Evolutionary conservation across 1,139 yeast genomes (phyloP).

Genomic region (Yueomyces sp.): DNA sequence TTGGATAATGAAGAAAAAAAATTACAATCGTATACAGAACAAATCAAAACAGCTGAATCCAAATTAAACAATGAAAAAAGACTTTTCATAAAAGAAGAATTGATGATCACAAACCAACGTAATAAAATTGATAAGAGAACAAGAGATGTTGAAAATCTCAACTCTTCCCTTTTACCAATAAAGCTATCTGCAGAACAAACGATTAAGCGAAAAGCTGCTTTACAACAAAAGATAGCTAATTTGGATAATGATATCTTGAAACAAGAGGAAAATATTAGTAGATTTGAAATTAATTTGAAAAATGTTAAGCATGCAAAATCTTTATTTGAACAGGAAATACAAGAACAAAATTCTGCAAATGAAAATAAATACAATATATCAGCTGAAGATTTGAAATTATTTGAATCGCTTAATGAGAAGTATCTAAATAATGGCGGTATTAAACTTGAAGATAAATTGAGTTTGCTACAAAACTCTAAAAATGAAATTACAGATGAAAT

Average conservation of each 20-base stretch:
- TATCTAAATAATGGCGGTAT: conserved; percentile 51
- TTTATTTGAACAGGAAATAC: conserved; percentile 32
- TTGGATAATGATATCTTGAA: conserved; percentile 39
- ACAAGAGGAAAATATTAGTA: conserved; percentile 35
- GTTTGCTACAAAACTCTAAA: conserved; percentile 33
- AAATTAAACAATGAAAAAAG: conserved; percentile 23
- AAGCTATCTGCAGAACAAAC: conserved; percentile 28
- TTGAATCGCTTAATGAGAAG: conserved; percentile 44
- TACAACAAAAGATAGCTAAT: conserved; percentile 41
- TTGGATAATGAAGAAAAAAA: conserved; percentile 23
- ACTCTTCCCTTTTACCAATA: conserved; percentile 48
- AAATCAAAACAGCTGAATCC: conserved; percentile 20
- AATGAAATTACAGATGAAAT: conserved; percentile 32
- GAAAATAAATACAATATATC: conserved; percentile 29
- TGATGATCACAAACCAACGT: conserved; percentile 32
- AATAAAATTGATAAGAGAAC: conserved; percentile 30
- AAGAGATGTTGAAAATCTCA: conserved; percentile 35
- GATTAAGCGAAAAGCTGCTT: conserved; percentile 33
- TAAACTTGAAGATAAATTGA: conserved; percentile 38
- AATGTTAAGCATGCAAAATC: conserved; percentile 33
- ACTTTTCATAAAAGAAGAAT: conserved; percentile 36
- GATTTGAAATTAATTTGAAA: conserved; percentile 36
- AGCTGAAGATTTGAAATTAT: conserved; percentile 44
- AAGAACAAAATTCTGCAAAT: background rate
- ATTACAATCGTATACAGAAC: conserved; percentile 24